Evolutionary conservation across 345 rosid genomes (phyloP).

Genomic region (Citrus unshiu): DNA sequence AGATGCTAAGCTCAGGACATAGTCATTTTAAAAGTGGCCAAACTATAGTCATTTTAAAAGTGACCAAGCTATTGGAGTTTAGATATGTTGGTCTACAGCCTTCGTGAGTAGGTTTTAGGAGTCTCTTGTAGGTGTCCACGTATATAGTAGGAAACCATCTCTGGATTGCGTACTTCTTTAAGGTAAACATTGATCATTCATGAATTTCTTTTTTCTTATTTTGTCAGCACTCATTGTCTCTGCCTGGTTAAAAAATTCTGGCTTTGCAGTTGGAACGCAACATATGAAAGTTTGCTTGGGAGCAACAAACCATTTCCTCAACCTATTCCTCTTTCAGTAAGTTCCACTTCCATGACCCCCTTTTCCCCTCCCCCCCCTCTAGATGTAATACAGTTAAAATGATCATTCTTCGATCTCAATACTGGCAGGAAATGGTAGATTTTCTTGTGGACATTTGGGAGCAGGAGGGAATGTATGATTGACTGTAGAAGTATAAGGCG

Average conservation of each 20-base stretch:
- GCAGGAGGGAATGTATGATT: conserved; percentile 86
- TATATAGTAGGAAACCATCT: neutral
- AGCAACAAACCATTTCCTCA: conserved; percentile 80
- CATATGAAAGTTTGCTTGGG: conserved; percentile 74
- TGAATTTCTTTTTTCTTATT: conserved; percentile 21
- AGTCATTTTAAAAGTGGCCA: no score
- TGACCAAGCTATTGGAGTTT: neutral
- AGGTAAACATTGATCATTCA: conserved; percentile 10
- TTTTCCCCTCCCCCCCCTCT: accelerated
- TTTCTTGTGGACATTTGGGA: conserved; percentile 92
- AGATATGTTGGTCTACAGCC: neutral
- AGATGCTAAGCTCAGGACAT: neutral
- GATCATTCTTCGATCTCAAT: neutral
- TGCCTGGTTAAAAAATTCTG: conserved; percentile 34
- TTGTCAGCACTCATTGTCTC: conserved; percentile 37
- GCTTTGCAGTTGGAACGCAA: conserved; percentile 70
- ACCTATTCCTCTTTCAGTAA: conserved; percentile 77
- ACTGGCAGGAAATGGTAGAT: conserved; percentile 85
- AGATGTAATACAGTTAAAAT: neutral
- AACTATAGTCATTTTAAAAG: no score
- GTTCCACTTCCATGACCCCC: conserved; percentile 5
- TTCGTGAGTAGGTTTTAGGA: neutral
- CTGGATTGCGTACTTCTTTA: neutral
- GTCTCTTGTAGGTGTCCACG: neutral
- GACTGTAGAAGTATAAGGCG: conserved; percentile 23